A percentile compares a stretch with the other conserved stretches of the same genome.
Conservation (phyloP, 805 yeast genomes). For the Candida parachauliodes region DNA sequence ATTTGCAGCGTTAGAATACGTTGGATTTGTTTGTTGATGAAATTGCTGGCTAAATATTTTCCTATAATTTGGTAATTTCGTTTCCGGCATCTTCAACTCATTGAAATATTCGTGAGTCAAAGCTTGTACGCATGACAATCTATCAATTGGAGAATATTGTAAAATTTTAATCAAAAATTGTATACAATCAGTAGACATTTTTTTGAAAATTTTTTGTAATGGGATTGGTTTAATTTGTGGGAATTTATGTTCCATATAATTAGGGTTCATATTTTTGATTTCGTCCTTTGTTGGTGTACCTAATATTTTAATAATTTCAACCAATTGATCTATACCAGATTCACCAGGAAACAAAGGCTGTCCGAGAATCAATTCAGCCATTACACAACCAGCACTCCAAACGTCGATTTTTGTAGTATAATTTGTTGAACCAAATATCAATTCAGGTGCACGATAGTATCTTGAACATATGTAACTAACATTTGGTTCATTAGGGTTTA, state of each 20-base stretch:
- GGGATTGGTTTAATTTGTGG: slow-evolving; percentile 84
- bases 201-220: slow-evolving; percentile 60
- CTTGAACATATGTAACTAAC: slow-evolving; percentile 96
- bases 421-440: slow-evolving; percentile 94
- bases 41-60: slow-evolving; percentile 39
- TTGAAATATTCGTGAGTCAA: slow-evolving; percentile 53
- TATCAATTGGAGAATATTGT: slow-evolving; percentile 64
- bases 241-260: slow-evolving; percentile 94
- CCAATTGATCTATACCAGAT: slow-evolving; percentile 94
- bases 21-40: slow-evolving; percentile 17
- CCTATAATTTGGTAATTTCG: slow-evolving; percentile 42
- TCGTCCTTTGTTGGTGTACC: slow-evolving; percentile 95
- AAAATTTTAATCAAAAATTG: slow-evolving; percentile 54
- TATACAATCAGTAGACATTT: slow-evolving; percentile 50
- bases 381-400: slow-evolving; percentile 98
- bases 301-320: slow-evolving; percentile 90
- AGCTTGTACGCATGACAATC: slow-evolving; percentile 57
- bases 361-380: slow-evolving; percentile 93
- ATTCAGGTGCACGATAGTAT: slow-evolving; percentile 95
- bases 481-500: slow-evolving; percentile 88
- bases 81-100: slow-evolving; percentile 40
- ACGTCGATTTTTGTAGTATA: slow-evolving; percentile 95
- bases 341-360: slow-evolving; percentile 98
- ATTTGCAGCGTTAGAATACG: slow-evolving; percentile 38
- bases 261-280: slow-evolving; percentile 91